Base-by-base conservation (phyloP, 2,329 filamentous ascomycete genomes). In the Anthostomella pinea region DNA sequence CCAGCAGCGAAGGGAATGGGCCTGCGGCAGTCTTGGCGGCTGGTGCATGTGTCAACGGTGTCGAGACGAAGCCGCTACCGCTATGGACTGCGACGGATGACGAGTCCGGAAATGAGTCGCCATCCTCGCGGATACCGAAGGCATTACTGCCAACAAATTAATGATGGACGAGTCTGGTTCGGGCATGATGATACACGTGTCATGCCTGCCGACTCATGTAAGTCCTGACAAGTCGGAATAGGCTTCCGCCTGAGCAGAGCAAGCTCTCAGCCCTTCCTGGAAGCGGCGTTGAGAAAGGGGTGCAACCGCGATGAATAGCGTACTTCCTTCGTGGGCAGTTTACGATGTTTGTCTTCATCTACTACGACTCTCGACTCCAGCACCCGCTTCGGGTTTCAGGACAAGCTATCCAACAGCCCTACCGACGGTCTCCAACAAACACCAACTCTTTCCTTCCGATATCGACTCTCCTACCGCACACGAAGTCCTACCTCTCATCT, bases 31-130 rank as follows among this genome's bases (percentile, higher is more conserved):
- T 41, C 69, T 98, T 34, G 93, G 93, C 0, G 93, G 93, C 0
- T 81, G 79, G 63, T 98, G 93, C 66, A 82, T 87, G 73, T 98
- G 93, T 65, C 68, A 76, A 41, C 77, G 93, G 47, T 98, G 93
- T 63, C 67, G 82, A 16, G 81, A 77, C 57, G 91, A 96, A 62
- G 78, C 74, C 2, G 65, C 62, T 3, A 48, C 47, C n/a, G 49
- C 35, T 8, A 30, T 38, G 10, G 43, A 31, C 20, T 43, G 45
- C 3, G 43, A 38, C n/a, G 40, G 36, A 23, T 52, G 36, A 50
- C 29, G 36, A 26, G 7, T 37, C 33, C 24, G 35, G 21, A 22
- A 11, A 25, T 11, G 24, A 35, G 22, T 20, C 26, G 11, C 17
- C 19, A 8, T 29, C 22, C 18, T 13, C 26, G 18, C 26, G n/a